Percentiles rank a stretch among this genome's conserved stretches.
Evolutionary conservation across 148 eudicot genomes (phyloP).

Genomic region (Cornus florida): DNA sequence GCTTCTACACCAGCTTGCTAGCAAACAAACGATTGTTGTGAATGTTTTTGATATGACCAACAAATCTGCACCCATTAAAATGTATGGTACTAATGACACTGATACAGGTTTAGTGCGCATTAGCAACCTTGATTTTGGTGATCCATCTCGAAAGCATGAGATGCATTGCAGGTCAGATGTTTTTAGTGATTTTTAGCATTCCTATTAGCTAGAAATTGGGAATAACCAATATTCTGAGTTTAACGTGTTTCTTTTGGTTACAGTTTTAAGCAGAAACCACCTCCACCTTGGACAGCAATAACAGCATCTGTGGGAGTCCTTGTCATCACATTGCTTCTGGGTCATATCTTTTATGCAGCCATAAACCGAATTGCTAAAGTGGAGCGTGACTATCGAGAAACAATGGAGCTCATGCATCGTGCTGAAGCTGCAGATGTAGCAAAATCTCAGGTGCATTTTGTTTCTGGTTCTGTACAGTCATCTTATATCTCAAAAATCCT

Average conservation of each 20-base stretch:
- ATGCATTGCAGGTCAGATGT: conserved; percentile 87
- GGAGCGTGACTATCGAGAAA: conserved; percentile 53
- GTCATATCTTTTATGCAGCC: conserved; percentile 63
- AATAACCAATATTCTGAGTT: neutral
- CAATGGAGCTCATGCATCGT: conserved; percentile 70
- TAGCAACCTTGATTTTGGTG: conserved; percentile 89
- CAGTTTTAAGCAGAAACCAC: conserved; percentile 75
- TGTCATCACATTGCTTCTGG: conserved; percentile 60
- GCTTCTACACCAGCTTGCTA: conserved; percentile 91
- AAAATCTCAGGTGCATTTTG: conserved; percentile 72
- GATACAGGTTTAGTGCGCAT: conserved; percentile 67
- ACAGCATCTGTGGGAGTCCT: conserved; percentile 42
- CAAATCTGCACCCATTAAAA: conserved; percentile 49
- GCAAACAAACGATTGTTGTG: conserved; percentile 86
- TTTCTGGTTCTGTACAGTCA: no score
- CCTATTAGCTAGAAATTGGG: neutral
- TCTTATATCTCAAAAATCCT: no score
- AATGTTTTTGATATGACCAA: conserved; percentile 87
- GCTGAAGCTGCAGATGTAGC: conserved; percentile 98
- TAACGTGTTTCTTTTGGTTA: conserved; percentile 2
- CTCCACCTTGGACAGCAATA: conserved; percentile 73
- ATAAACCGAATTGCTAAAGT: conserved; percentile 56
- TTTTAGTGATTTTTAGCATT: neutral
- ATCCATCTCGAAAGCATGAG: conserved; percentile 87
- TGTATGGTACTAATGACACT: conserved; percentile 64